Percentiles rank a stretch among this genome's conserved stretches.
Conservation (phyloP, 495 filamentous ascomycete species). For the Daldinia childiae region DNA sequence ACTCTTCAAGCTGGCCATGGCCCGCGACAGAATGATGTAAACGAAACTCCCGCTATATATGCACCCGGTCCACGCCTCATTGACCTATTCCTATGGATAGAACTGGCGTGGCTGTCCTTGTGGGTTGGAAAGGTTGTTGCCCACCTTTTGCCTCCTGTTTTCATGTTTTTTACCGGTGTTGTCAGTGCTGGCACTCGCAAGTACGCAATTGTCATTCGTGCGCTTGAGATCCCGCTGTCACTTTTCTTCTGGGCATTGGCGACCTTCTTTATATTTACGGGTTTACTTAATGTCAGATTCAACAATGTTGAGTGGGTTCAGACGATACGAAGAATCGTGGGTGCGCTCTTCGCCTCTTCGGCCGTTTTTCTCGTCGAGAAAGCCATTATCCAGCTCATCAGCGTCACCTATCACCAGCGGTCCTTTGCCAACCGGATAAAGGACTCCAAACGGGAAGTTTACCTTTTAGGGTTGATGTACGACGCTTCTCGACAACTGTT, state of each 20-base stretch:
- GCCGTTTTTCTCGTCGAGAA: conserved; percentile 84
- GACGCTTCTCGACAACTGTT: conserved; percentile 89
- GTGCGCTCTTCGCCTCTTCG: conserved; percentile 78
- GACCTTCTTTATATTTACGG: conserved; percentile 81
- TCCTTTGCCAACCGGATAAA: conserved; percentile 91
- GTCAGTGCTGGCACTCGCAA: conserved; percentile 92
- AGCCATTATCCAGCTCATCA: conserved; percentile 87
- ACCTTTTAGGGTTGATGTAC: conserved; percentile 82
- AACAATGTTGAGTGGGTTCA: conserved; percentile 51
- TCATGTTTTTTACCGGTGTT: conserved; percentile 88
- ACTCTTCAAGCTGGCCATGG: conserved; percentile 50
- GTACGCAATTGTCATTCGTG: conserved; percentile 82
- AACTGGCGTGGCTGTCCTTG: conserved; percentile 86
- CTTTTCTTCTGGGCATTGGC: conserved; percentile 88
- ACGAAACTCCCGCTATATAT: conserved; percentile 58
- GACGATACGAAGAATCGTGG: conserved; percentile 74
- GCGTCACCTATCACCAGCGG: conserved; percentile 92
- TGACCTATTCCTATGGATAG: conserved; percentile 90
- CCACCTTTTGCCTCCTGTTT: conserved; percentile 78
- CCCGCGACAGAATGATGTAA: conserved; percentile 14
- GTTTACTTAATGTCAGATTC: conserved; percentile 55
- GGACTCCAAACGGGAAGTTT: conserved; percentile 84
- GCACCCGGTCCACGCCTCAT: conserved; percentile 71
- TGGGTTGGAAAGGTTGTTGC: conserved; percentile 89
- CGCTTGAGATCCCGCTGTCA: conserved; percentile 84